These are phyloP conservation scores for Colletotrichum endophyticum DNA, from an alignment of 2,329 filamentous ascomycete species.

Conservation along the genomic window DNA sequence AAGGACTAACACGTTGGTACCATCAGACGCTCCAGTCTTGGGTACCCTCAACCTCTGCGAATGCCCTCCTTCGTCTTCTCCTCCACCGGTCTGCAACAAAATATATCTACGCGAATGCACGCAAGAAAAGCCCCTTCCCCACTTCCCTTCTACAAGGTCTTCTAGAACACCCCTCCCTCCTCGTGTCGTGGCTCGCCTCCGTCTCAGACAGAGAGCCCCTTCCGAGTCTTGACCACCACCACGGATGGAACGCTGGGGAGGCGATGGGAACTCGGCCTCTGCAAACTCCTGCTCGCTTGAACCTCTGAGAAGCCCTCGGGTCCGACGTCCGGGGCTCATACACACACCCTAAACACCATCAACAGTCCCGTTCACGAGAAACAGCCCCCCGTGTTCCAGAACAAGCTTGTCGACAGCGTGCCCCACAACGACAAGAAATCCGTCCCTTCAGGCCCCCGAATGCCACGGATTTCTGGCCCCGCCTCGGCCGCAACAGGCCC, in stretches of 20 bases:
- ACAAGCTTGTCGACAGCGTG: background rate
- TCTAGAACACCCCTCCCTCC: conserved; percentile 1
- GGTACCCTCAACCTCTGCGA: background rate
- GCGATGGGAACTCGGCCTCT: background rate
- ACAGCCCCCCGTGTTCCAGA: conserved; percentile 9
- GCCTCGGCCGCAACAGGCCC: conserved; percentile 5
- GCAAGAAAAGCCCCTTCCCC: conserved; percentile 4
- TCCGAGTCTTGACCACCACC: background rate
- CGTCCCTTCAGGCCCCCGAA: background rate
- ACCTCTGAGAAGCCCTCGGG: background rate
- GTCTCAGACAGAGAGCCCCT: background rate
- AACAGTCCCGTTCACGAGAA: background rate
- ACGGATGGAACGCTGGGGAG: background rate
- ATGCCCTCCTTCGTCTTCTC: background rate
- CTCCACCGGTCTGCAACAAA: conserved; percentile 9
- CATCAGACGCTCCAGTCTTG: background rate
- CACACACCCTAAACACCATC: background rate
- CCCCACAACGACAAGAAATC: background rate
- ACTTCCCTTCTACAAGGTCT: background rate
- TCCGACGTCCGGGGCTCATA: background rate
- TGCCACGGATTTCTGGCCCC: background rate
- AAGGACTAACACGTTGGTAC: background rate
- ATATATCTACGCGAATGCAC: conserved; percentile 9
- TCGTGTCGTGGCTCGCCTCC: background rate
- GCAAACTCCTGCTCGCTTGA: background rate